Conservation (phyloP, 441 rosid genomes). For the Arabidopsis hybrid region DNA sequence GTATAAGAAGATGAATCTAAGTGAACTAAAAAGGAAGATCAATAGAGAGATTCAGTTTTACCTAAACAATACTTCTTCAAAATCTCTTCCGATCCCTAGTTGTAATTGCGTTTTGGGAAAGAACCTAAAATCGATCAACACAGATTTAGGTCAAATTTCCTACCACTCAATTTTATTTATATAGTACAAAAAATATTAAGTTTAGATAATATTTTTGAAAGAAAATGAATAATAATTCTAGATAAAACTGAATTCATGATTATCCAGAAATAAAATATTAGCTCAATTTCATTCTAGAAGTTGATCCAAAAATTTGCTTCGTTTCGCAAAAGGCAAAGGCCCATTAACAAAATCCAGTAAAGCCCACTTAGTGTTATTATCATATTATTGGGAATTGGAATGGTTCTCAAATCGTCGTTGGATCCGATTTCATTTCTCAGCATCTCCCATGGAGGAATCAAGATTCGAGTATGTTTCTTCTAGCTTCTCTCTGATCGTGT, state of each 20-base stretch:
- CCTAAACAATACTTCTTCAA: background rate
- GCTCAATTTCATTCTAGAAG: too few species aligned
- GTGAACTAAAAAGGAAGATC: background rate
- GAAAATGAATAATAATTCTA: too few species aligned
- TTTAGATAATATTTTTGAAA: too few species aligned
- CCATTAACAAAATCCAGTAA: background rate
- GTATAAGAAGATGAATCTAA: background rate
- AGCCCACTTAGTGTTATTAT: conserved; percentile 7
- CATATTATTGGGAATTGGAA: background rate
- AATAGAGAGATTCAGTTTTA: background rate
- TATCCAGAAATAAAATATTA: background rate
- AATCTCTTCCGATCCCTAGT: too few species aligned
- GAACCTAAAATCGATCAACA: too few species aligned
- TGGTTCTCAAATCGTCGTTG: background rate
- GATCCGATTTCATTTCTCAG: background rate
- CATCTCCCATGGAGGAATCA: conserved; percentile 40
- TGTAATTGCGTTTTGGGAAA: too few species aligned
- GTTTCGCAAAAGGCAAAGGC: background rate
- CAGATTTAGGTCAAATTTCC: too few species aligned
- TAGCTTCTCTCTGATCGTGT: background rate
- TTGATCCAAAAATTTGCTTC: background rate
- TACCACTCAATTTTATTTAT: background rate
- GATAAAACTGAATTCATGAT: background rate
- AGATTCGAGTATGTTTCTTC: conserved; percentile 34
- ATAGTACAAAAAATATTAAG: background rate